Conservation (phyloP, 1,284 basidiomycete genomes). For the Leccinum subrobustum region DNA sequence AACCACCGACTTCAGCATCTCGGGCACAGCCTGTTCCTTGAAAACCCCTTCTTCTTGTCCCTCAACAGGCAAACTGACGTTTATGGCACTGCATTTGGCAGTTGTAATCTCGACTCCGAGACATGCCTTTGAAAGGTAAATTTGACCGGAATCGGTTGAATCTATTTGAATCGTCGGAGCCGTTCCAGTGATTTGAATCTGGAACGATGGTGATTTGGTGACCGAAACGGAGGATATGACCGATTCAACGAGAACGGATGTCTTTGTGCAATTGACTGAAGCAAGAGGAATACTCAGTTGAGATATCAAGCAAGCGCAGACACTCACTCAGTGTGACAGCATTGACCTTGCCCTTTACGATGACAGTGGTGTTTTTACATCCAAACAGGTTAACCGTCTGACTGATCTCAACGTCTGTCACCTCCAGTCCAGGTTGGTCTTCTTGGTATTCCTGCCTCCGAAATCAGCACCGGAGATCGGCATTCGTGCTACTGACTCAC, state of each 20-base stretch:
- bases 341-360: constrained; percentile 94
- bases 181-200: constrained; percentile 86
- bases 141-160: constrained; percentile 91
- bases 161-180: constrained; percentile 94
- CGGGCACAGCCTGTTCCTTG: constrained; percentile 88
- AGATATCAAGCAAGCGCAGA: neutral
- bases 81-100: constrained; percentile 93
- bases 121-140: constrained; percentile 88
- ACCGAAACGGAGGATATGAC: constrained; percentile 89
- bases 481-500: constrained; percentile 48
- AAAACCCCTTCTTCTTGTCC: constrained; percentile 92
- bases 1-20: constrained; percentile 91
- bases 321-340: constrained; percentile 84
- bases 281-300: constrained; percentile 4
- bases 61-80: constrained; percentile 86
- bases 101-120: constrained; percentile 88
- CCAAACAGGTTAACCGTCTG: constrained; percentile 91
- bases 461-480: constrained; percentile 4
- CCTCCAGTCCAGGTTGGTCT: constrained; percentile 70
- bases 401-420: constrained; percentile 79
- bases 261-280: constrained; percentile 87
- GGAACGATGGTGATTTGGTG: constrained; percentile 91
- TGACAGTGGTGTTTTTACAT: constrained; percentile 88
- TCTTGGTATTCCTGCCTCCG: constrained; percentile 86
- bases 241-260: constrained; percentile 86